Evolutionary conservation across 1,284 basidiomycete species (phyloP), one percentile per base, ranked within the genome.

Genomic region (Phellopilus nigrolimitatus): DNA sequence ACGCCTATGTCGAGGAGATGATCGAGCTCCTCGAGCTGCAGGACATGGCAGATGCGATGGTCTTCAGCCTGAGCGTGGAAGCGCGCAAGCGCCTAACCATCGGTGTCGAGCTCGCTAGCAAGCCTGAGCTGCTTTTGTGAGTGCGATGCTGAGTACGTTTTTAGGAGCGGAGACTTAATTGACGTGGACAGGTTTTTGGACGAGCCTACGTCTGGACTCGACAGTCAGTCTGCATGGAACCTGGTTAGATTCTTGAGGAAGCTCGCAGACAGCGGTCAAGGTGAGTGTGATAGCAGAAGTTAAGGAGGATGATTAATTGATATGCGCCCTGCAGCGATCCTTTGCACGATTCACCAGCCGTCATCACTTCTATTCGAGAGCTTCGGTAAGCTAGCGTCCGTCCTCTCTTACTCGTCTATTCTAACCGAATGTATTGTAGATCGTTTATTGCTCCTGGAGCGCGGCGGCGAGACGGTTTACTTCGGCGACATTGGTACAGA

Each of bases 11-110:
- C 27, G 85, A 88, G 59, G 82, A 87, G 58, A 80, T 86, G 67
- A 80, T 88, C 38, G 81, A 83, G 56, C 71, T 86, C n/a, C 70
- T 84, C 13, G 82, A 84, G 61, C 68, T 85, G 2, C 79, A 84
- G 55, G 77, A 82, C 57, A 64, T 82, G 1, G 73, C 81, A 0
- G 82, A 86, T 51, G 82, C 81, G 0, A 64, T 87, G 30, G 77
- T 85, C 5, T 74, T 76, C 61, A 76, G 71, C 47, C 71, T 85
- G 37, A 76, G 73, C 58, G 84, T 90, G 36, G 92, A 93, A 55
- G 81, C 89, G 30, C 78, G 91, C 58, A 95, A 95, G 67, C 83
- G 91, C 5, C 73, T 89, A 37, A 93, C 90, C 0, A 94, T 94
- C 56, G 91, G 89, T 57, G 91, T 95, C 47, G 92, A 95, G 66